Evolutionary conservation across 2,329 filamentous ascomycete species (phyloP), one percentile per base, ranked within the genome.

Genomic region (Exophiala spinifera): DNA sequence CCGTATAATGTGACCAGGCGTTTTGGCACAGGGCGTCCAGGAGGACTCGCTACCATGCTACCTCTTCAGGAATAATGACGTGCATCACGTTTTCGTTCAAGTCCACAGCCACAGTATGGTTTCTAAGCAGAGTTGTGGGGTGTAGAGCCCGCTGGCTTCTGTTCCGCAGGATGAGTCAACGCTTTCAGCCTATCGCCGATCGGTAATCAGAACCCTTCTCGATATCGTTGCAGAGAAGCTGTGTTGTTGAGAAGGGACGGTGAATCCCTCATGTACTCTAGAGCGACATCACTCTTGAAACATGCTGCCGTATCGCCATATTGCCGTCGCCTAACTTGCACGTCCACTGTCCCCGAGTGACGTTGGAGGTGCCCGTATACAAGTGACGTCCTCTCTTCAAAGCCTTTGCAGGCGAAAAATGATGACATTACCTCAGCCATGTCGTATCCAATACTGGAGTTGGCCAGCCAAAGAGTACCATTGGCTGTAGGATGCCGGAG

Each of bases 361-460:
- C 6, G 17, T 39, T 19, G 36, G 28, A 44, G 21, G 20, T 23
- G 21, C n/a, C 28, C 21, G 23, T 31, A 21, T 13, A 25, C 19
- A 2, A 21, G 20, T 23, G 11, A 44, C 54, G 51, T 54, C 55
- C 55, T 57, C 54, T 54, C n/a, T 46, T 13, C 17, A n/a, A 15
- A n/a, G 37, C 25, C 31, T 19, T 51, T n/a, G 25, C 25, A 17
- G 4, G 31, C 8, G 50, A 49, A 43, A 51, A 51, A 51, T 51
- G 50, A 57, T 57, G 55, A 57, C 50, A 50, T 57, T 46, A 57
- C 55, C n/a, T 57, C 55, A 57, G 55, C 55, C 49, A 50, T 25
- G 34, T 40, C 45, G 46, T 42, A 49, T 40, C 37, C 28, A 28
- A 43, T 39, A 49, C 20, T 46, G n/a, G 20, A 19, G 42, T 34